A percentile compares a stretch with the other conserved stretches of the same genome.
phyloP scores from a whole-genome alignment of 192 early-diverging fungal species.

The Coemansia sp. region DNA sequence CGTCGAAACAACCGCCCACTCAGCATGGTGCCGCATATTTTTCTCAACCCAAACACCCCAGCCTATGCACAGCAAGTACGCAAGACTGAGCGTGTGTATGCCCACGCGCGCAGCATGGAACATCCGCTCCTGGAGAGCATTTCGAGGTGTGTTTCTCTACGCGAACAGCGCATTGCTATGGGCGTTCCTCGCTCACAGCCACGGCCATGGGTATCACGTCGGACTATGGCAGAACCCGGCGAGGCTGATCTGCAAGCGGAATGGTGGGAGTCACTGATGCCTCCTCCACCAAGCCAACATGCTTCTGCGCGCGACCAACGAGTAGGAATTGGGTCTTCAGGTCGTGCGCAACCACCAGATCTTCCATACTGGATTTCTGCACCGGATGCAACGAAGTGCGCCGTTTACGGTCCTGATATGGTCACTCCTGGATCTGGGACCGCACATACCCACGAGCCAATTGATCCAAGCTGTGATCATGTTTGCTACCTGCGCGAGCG shows the following conservation, averaged over 20 bases:
- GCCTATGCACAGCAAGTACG: slow-evolving; percentile 43
- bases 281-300: slow-evolving; percentile 17
- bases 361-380: slow-evolving; percentile 33
- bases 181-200: slow-evolving; percentile 18
- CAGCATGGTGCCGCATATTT: slow-evolving; percentile 37
- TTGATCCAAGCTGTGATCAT: slow-evolving; percentile 37
- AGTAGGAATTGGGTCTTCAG: background rate
- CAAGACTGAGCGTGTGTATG: slow-evolving; percentile 36
- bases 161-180: slow-evolving; percentile 31
- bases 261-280: slow-evolving; percentile 50
- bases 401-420: slow-evolving; percentile 26
- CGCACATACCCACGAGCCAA: background rate
- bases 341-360: slow-evolving; percentile 22
- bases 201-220: slow-evolving; percentile 22
- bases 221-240: slow-evolving; percentile 17
- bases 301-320: slow-evolving; percentile 14
- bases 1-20: slow-evolving; percentile 33
- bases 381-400: slow-evolving; percentile 36
- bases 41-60: slow-evolving; percentile 28
- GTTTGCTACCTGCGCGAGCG: slow-evolving; percentile 32
- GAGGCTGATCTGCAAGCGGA: slow-evolving; percentile 23
- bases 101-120: slow-evolving; percentile 24
- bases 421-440: background rate
- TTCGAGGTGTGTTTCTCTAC: slow-evolving; percentile 33
- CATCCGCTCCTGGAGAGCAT: slow-evolving; percentile 47